Base-by-base conservation (phyloP, 1,284 basidiomycete genomes). In the Gymnopus androsaceus region DNA sequence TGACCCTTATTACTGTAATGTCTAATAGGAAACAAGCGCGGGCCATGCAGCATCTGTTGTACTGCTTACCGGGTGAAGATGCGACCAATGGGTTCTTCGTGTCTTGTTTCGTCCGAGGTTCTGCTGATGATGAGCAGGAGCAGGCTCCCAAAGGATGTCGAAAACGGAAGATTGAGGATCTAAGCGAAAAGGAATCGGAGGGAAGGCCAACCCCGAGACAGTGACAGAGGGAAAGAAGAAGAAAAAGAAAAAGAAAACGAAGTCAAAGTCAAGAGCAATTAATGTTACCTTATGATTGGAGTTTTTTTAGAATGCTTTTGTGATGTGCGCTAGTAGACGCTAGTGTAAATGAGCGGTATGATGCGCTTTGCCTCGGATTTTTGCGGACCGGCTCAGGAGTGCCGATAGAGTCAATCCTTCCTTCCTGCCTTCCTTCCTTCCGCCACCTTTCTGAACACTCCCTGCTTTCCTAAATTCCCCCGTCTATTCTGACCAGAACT, bases 81-180 rank as follows among this genome's bases (percentile, higher is more conserved):
- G 83, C 81, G 38, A 97, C 94, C 15, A 97, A 97, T 67, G 95
- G 95, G 0, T 98, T 97, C 75, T 97, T 97, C 64, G 94, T 98
- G 19, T 85, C 92, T 25, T 92, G 93, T 69, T 94, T 96, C 66
- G 74, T 92, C 42, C 77, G 75, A 55, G 31, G 28, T 7, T 1
- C 3, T 25, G 15, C 31, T 51, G n/a, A 36, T 12, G 23, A 27
- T 17, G 15, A 54, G 8, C 45, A 23, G n/a, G 44, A 38, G 23
- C 15, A 28, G 11, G 41, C 25, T 25, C 33, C 23, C 30, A 12
- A 27, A 5, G 31, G 14, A 28, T 8, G 30, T 3, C 14, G 8
- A 11, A 50, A 41, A 23, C 31, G 44, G 17, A 58, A 55, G 25
- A 28, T 37, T 27, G 44, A 41, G 25, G 54, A 54, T 51, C 2